phyloP scores from a whole-genome alignment of 2,329 filamentous ascomycete genomes.

The Cytospora mali region DNA sequence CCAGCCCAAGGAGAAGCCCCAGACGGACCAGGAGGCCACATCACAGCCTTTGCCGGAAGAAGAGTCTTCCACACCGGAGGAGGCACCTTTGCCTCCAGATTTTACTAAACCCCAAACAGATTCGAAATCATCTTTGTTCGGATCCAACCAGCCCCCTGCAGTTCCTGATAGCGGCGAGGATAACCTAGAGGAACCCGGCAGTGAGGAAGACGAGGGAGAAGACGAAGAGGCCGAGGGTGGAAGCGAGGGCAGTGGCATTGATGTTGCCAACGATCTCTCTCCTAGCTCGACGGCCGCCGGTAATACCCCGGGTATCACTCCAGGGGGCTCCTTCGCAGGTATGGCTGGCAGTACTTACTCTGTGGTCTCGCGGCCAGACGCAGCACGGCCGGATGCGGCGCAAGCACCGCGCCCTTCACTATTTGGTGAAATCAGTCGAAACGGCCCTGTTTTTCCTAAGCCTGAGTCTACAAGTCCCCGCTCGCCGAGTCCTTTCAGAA shows the following conservation, averaged over 20 bases:
- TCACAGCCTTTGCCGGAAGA: conserved; percentile 18
- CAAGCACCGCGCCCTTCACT: conserved; percentile 44
- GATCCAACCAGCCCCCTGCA: conserved; percentile 36
- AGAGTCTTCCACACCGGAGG: conserved; percentile 26
- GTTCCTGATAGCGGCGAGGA: conserved; percentile 37
- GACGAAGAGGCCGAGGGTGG: conserved; percentile 50
- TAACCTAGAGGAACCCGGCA: conserved; percentile 34
- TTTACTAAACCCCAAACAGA: conserved; percentile 27
- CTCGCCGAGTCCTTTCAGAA: conserved; percentile 72
- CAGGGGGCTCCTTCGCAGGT: conserved; percentile 61
- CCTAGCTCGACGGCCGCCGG: conserved; percentile 49
- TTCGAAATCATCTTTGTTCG: conserved; percentile 33
- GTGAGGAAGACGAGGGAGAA: conserved; percentile 49
- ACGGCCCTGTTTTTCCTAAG: conserved; percentile 57
- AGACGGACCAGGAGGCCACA: too few relatives aligned
- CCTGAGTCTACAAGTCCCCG: conserved; percentile 62
- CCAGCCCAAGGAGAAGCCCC: conserved; percentile 37
- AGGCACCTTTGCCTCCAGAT: conserved; percentile 35
- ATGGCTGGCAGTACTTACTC: conserved; percentile 50
- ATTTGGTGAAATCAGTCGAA: conserved; percentile 58
- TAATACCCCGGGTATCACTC: conserved; percentile 55
- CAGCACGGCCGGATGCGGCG: conserved; percentile 50
- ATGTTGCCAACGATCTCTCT: conserved; percentile 66
- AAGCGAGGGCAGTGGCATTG: conserved; percentile 63
- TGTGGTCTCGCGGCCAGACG: conserved; percentile 49